Evolutionary conservation across 2,329 filamentous ascomycete genomes (phyloP).

Genomic region (Penicillium palitans): DNA sequence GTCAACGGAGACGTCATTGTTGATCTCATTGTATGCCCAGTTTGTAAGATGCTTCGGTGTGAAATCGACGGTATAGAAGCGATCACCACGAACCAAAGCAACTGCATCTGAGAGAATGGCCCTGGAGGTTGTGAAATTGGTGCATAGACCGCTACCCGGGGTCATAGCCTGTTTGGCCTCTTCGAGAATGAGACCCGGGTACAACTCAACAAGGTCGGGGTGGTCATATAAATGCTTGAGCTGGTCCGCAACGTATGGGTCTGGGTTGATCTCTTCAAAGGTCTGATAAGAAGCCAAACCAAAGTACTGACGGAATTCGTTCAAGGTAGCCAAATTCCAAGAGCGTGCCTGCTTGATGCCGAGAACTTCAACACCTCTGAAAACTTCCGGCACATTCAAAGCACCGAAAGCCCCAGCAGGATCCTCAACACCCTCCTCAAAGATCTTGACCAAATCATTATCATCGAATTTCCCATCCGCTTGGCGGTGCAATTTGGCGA

Average conservation of each 20-base stretch:
- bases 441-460: conserved; percentile 57
- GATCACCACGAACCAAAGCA: conserved; percentile 48
- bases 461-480: conserved; percentile 57
- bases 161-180: conserved; percentile 54
- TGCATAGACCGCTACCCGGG: conserved; percentile 51
- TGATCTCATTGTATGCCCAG: conserved; percentile 49
- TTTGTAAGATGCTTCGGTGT: conserved; percentile 48
- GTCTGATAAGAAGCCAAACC: conserved; percentile 52
- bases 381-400: conserved; percentile 57
- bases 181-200: conserved; percentile 59
- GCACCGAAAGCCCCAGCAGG: conserved; percentile 62
- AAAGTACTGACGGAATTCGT: conserved; percentile 56
- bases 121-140: conserved; percentile 48
- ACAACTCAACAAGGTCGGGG: conserved; percentile 57
- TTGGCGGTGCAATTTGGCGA: conserved; percentile 51
- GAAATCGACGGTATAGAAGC: conserved; percentile 50
- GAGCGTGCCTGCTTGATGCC: conserved; percentile 63
- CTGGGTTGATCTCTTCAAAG: conserved; percentile 55
- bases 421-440: conserved; percentile 62
- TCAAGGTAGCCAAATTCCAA: conserved; percentile 62
- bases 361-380: conserved; percentile 62
- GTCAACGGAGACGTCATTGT: conserved; percentile 46
- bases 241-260: conserved; percentile 49
- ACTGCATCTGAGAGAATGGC: conserved; percentile 51
- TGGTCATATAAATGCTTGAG: conserved; percentile 52